These are phyloP conservation scores for Colletotrichum plurivorum DNA, from an alignment of 2,329 filamentous ascomycete genomes.

Conservation along the genomic window DNA sequence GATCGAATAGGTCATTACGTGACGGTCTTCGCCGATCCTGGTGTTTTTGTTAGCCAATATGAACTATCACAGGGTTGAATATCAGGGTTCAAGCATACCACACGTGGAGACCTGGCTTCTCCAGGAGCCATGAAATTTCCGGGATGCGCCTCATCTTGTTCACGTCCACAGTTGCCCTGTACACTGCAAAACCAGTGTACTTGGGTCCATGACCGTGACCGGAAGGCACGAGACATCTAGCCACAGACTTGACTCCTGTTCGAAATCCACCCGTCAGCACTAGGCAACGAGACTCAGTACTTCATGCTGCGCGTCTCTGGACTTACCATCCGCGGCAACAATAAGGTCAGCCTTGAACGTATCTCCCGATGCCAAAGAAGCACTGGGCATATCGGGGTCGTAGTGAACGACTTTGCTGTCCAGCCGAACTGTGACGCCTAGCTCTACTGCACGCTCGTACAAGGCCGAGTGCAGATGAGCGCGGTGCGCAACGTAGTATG, in stretches of 20 bases:
- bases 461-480: slow-evolving; percentile 52
- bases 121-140: slow-evolving; percentile 55
- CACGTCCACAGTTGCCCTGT: slow-evolving; percentile 56
- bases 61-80: too few species aligned
- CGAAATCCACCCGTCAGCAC: too few species aligned
- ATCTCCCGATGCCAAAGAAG: slow-evolving; percentile 44
- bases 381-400: slow-evolving; percentile 42
- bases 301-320: not conserved
- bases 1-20: slow-evolving; percentile 63
- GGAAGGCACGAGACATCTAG: slow-evolving; percentile 41
- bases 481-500: slow-evolving; percentile 53
- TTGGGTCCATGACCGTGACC: slow-evolving; percentile 37
- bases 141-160: slow-evolving; percentile 52
- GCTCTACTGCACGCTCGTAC: slow-evolving; percentile 45
- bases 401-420: slow-evolving; percentile 45
- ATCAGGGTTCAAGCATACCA: slow-evolving; percentile 47
- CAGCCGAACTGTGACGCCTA: slow-evolving; percentile 45
- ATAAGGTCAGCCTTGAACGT: slow-evolving; percentile 49
- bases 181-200: slow-evolving; percentile 56
- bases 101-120: slow-evolving; percentile 54
- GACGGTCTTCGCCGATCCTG: slow-evolving; percentile 57
- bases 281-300: not conserved
- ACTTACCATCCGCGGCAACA: slow-evolving; percentile 53
- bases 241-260: slow-evolving; percentile 50
- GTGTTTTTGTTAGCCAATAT: not conserved